Base-by-base conservation (phyloP, 495 filamentous ascomycete species). In the Lineolata rhizophorae region DNA sequence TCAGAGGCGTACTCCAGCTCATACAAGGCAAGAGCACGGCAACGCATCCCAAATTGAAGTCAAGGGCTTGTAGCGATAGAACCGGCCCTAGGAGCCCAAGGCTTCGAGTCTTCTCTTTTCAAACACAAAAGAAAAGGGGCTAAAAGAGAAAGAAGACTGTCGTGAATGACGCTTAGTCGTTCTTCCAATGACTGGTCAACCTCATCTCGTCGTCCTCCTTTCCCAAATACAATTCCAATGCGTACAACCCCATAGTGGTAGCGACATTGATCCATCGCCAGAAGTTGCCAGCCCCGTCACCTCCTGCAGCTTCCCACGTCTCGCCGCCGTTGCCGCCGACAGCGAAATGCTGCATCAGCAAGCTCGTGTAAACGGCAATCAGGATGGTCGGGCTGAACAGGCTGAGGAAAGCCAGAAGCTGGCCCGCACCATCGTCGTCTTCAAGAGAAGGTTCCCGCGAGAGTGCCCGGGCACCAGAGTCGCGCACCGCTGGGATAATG, bases 221-320 rank as follows among this genome's bases (percentile, higher is more conserved):
- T 0, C 81, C 77, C 2, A 94, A 59, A 42, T 76, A 79, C 19
- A 94, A 53, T 54, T 95, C 85, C 27, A 95, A 57, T 1, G 81
- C 75, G 48, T 95, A 97, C 15, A 94, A 48, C 4, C 63, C 65
- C 73, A 93, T 90, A 0, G 83, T 93, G 27, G 67, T 70, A 12
- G 67, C 75, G 29, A 94, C 57, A 44, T 97, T 97, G 35, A 90
- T 62, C 87, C 87, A 95, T 18, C 81, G 63, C 79, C 80, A 91
- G 2, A 82, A 58, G 44, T 87, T 85, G 1, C 80, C 76, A 6
- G 80, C 82, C 10, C 70, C 67, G 34, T 75, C 72, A 1, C 71
- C 73, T 12, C 73, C 77, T 44, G 83, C 74, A 18, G 52, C 70
- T 21, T 68, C 83, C 80, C 79, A 92, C 6, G 22, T 25, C 5